Base-by-base conservation (phyloP, 2,329 filamentous ascomycete genomes). In the Periconia sp. region DNA sequence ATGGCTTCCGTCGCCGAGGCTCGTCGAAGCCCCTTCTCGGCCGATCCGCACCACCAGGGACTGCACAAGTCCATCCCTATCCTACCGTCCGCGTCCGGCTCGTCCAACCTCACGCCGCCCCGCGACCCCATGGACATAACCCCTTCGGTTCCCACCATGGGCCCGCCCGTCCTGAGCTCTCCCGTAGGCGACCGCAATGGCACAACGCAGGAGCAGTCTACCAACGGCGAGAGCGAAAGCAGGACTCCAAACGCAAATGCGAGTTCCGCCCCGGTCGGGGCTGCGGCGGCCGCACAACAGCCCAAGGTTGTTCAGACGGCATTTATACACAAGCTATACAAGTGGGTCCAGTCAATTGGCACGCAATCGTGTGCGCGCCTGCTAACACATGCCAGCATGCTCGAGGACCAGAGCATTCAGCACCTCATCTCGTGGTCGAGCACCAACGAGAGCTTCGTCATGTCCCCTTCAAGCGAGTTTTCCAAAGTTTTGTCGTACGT, bases 271-370 rank as follows among this genome's bases (percentile, higher is more conserved):
- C 69, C 70, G 2, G 70, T 78, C 2, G 77, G 77, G 25, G 85
- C 86, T 15, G 84, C 85, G 1, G 84, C 87, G 4, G 87, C 87
- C 34, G 86, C 92, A 38, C 90, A 95, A 66, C 92, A 96, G 67
- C 92, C 94, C 46, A 99, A 99, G 74, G 92, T 96, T 31, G 91
- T 97, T 12, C 94, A 99, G 74, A 97, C 94, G 9, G 94, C 94
- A 16, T 99, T 99, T 65, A 97, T 99, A 54, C 94, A 99, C 72
- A 99, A 99, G 73, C 83, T 99, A 24, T 99, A 97, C 79, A 96
- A 95, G 92, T 96, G 79, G 65, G 86, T 66, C 34, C 36, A 18
- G 36, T 30, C 43, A 34, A 28, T 24, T 40, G 28, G 31, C 16
- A 45, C 44, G 23, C 40, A 35, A 37, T 35, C 24, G 38, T 12